A percentile compares a stretch with the other conserved stretches of the same genome.
phyloP scores from a whole-genome alignment of 768 basidiomycete genomes.

The Podaxis sp. region DNA sequence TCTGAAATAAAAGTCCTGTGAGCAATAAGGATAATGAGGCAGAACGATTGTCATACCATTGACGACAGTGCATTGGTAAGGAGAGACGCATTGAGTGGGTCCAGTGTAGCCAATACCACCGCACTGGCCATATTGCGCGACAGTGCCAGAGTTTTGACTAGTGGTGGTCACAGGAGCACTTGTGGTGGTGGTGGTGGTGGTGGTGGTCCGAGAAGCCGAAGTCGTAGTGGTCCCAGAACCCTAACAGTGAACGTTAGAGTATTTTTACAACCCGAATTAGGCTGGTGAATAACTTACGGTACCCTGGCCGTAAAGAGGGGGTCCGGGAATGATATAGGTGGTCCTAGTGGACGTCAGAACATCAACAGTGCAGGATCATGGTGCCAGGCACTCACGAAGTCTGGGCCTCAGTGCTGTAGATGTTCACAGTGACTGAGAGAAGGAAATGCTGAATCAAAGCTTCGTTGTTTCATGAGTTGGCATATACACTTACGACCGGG shows the following conservation, averaged over 20 bases:
- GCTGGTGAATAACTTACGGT: background rate
- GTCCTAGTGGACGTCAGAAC: slow-evolving; percentile 17
- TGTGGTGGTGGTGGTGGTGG: slow-evolving; percentile 15
- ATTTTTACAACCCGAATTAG: background rate
- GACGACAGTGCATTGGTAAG: slow-evolving; percentile 29
- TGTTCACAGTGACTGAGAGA: slow-evolving; percentile 32
- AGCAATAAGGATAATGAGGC: background rate
- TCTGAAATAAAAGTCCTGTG: slow-evolving; percentile 14
- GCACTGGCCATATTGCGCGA: slow-evolving; percentile 37
- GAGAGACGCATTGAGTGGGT: slow-evolving; percentile 31
- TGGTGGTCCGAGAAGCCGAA: slow-evolving; percentile 9
- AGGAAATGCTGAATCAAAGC: slow-evolving; percentile 14
- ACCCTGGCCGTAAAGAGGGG: slow-evolving; percentile 40
- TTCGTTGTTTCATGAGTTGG: slow-evolving; percentile 12
- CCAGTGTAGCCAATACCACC: slow-evolving; percentile 38
- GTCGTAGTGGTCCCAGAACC: background rate
- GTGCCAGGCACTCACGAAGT: slow-evolving; percentile 18
- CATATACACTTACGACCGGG: slow-evolving; percentile 32
- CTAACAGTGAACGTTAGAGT: background rate
- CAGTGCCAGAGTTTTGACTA: slow-evolving; percentile 21
- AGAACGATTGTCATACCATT: slow-evolving; percentile 24
- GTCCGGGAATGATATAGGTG: slow-evolving; percentile 40
- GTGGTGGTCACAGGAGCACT: slow-evolving; percentile 18
- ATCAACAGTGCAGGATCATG: background rate
- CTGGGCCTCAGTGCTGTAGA: slow-evolving; percentile 34